Evolutionary conservation across 2,329 filamentous ascomycete genomes (phyloP), one percentile per base, ranked within the genome.

Genomic region (Niveomyces coronatus): DNA sequence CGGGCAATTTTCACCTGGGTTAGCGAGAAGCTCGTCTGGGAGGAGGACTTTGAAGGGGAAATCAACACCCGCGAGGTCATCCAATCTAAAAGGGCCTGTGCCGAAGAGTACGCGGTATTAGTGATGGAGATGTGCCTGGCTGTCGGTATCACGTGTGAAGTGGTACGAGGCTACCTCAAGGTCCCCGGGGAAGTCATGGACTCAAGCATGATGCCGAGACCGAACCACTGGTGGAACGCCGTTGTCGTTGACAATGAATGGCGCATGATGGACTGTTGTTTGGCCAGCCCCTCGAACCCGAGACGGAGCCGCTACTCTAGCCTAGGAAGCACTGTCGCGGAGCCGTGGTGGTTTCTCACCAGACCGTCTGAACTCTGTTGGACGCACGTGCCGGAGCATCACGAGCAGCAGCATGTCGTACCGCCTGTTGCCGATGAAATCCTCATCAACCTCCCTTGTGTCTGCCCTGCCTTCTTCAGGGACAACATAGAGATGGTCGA

Each of bases 211-310:
- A 76, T 89, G 57, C 85, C 85, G n/a, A 77, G 81, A 20, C 74
- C 89, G 0, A 98, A 98, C 53, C 91, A 98, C 61, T 96, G 84
- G 79, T 98, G 91, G 91, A 98, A 98, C 50, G 80, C 86, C 1
- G 85, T 96, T 14, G 65, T 95, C 24, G 79, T 95, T 8, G 91
- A 98, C 57, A 82, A 84, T 16, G 87, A 95, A 61, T 98, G 91
- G 91, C 82, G 91, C 35, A 83, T 96, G 47, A 85, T 98, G 65
- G 91, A 98, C 58, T 91, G 86, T 56, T 93, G 86, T 24, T 68
- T 98, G 33, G 87, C 91, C 4, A 88, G 82, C 45, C 88, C 89
- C 10, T 94, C 89, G 0, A 86, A 96, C 51, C 89, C 91, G 9
- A 79, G 76, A 41, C 76, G 93, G 33, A 69, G 67, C 13, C 67